phyloP scores from a whole-genome alignment of 345 rosid species.

The Eucalyptus melliodora region DNA sequence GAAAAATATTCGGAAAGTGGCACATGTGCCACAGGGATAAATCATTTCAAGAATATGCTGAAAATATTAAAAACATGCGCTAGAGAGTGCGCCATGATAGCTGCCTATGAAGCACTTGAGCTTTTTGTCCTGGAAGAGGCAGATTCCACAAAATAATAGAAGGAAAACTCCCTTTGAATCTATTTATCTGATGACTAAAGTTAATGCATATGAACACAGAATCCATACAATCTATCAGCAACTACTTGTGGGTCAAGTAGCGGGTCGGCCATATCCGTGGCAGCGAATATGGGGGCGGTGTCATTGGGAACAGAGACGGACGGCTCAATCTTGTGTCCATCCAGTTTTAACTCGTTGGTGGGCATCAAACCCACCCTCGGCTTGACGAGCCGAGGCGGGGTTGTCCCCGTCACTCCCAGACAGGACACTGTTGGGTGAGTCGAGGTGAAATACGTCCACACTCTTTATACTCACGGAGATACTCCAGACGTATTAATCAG shows the following conservation, averaged over 20 bases:
- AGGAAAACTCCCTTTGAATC: not conserved
- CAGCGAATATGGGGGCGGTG: constrained; percentile 53
- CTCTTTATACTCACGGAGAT: not conserved
- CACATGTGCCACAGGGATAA: not conserved
- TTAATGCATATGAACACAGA: constrained; percentile 16
- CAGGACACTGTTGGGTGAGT: constrained; percentile 55
- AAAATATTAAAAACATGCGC: not conserved
- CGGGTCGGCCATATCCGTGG: constrained; percentile 64
- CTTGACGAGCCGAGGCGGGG: constrained; percentile 65
- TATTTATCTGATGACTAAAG: not conserved
- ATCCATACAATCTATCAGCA: constrained; percentile 53
- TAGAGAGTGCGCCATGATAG: not conserved
- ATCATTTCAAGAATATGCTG: not conserved
- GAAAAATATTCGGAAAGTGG: too few relatives aligned
- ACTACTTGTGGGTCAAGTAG: constrained; percentile 63
- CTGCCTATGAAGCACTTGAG: not conserved
- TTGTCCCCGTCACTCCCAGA: constrained; percentile 42
- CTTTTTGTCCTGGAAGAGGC: not conserved
- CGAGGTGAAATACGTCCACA: not conserved
- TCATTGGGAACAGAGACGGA: constrained; percentile 61
- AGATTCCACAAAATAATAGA: not conserved
- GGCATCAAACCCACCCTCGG: constrained; percentile 71
- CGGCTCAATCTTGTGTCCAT: constrained; percentile 58
- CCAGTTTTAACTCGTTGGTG: constrained; percentile 38
- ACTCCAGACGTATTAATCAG: not conserved